These are phyloP conservation scores for Plasmodium gonderi DNA, from an alignment of 169 alveolate species.

Conservation along the genomic window DNA sequence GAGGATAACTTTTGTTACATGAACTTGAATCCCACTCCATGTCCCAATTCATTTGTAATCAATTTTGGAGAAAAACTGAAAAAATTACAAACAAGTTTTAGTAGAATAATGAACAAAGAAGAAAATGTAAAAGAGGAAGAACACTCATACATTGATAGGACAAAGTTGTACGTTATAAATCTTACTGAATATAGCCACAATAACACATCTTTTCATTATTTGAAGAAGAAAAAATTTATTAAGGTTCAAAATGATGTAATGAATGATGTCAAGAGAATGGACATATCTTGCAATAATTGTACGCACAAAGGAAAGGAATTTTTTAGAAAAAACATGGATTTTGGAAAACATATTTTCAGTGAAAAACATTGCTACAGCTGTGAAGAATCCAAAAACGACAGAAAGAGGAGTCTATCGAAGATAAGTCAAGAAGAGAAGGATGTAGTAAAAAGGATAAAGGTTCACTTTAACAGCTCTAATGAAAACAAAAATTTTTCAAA, in stretches of 20 bases:
- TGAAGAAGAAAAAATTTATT: slow-evolving; percentile 7
- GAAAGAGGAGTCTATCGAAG: slow-evolving; percentile 8
- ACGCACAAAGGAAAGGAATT: neutral
- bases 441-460: neutral
- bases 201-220: slow-evolving; percentile 48
- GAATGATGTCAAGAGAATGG: neutral
- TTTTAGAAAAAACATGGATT: neutral
- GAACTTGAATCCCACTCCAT: neutral
- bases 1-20: neutral
- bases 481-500: neutral
- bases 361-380: no score
- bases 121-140: neutral
- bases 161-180: neutral
- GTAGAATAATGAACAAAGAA: slow-evolving; percentile 22
- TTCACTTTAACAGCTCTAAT: neutral
- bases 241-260: neutral
- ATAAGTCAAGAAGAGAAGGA: neutral
- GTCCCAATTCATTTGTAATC: neutral
- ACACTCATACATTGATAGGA: neutral
- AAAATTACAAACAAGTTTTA: slow-evolving; percentile 26
- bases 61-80: slow-evolving; percentile 10
- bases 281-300: neutral
- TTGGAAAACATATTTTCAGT: neutral
- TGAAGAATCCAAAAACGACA: neutral
- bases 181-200: slow-evolving; percentile 31